A percentile compares a stretch with the other conserved stretches of the same genome.
Conservation (phyloP, 2,329 filamentous ascomycete species). For the Neophaeococcomyces aloes region DNA sequence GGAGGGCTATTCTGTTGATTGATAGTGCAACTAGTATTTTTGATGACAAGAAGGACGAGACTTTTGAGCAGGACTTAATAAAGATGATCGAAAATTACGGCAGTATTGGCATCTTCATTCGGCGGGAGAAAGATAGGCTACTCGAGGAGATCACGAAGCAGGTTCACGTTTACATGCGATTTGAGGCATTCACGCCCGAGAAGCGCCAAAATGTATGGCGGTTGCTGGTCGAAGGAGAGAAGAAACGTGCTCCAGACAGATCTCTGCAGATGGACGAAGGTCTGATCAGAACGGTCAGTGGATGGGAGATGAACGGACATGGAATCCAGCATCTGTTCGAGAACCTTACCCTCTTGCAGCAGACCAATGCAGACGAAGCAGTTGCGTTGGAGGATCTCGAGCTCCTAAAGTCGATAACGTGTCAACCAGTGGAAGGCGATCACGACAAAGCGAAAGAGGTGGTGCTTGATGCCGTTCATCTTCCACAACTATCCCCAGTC, state of each 20-base stretch:
- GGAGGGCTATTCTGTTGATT: neutral
- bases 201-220: slow-evolving; percentile 2
- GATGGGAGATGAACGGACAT: slow-evolving; percentile 6
- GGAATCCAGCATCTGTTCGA: slow-evolving; percentile 5
- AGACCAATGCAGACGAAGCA: neutral
- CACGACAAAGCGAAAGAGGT: neutral
- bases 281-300: slow-evolving; percentile 1
- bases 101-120: neutral
- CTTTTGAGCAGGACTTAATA: neutral
- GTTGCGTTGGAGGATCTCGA: slow-evolving; percentile 2
- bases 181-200: slow-evolving; percentile 1
- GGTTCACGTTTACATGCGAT: neutral
- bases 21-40: neutral
- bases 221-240: neutral
- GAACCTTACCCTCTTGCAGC: neutral
- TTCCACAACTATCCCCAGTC: too few species aligned
- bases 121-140: neutral
- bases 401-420: neutral
- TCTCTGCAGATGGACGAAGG: neutral
- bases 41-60: neutral
- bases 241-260: too few species aligned
- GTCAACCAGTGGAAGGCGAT: neutral
- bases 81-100: slow-evolving; percentile 1
- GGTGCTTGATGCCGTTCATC: neutral
- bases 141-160: neutral